Base-by-base conservation (phyloP, 164 flowering plant genomes). In the Malania oleifera region DNA sequence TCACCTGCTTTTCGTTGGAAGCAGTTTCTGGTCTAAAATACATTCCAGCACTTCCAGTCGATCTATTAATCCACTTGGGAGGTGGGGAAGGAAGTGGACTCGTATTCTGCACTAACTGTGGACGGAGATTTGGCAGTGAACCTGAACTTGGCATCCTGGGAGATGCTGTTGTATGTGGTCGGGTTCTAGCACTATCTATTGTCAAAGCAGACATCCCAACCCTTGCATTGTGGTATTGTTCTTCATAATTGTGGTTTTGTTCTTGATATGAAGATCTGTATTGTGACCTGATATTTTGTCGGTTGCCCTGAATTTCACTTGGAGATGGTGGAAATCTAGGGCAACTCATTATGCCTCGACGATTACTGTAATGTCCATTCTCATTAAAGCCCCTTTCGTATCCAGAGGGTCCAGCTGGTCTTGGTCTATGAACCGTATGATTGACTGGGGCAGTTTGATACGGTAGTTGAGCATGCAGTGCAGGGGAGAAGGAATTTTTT, bases 331-430 rank as follows among this genome's bases (percentile, higher is more conserved):
- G 66, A 19, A 61, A 61, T 64, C 82, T 71, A 26, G 83, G 71
- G 44, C 53, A 62, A 40, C 65, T 59, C 50, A 61, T 39, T 26
- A 56, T 20, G 12, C 76, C 75, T 52, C 70, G 79, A 28, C 66
- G 61, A 28, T 59, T 55, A 37, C 53, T 55, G 46, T 77, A 60
- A 3, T 68, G 63, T 26, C 69, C 82, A 52, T 69, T 78, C 45
- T 74, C 79, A 25, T n/a, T 20, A 54, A 44, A 78, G 14, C 88
- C 82, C 60, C 76, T 67, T 63, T 70, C 85, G 56, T 77, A 75
- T 22, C 86, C 86, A n/a, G 80, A 75, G 25, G 87, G 82, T 40
- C 93, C 89, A 57, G 81, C 83, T 18, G 88, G 87, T 65, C 89
- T 77, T 7, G 68, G 79, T 67, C 87, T 75, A 59, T 68, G 59